Conservation (phyloP, 1,139 yeast species). For the Saccharomyces hybrid region DNA sequence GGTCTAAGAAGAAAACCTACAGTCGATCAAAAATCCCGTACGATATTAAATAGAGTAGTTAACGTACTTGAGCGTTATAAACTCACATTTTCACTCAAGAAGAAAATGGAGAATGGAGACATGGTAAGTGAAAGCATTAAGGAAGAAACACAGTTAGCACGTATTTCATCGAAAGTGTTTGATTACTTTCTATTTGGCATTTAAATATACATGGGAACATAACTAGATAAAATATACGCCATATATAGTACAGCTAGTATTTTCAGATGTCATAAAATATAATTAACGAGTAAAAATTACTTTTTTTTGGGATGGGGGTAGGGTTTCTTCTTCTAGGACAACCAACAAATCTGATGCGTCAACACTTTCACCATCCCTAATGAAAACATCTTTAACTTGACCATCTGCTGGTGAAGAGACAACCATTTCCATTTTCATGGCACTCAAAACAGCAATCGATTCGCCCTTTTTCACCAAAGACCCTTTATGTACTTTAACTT, state of each 20-base stretch:
- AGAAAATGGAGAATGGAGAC: not conserved
- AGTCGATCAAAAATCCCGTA: not conserved
- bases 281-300: not conserved
- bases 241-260: not conserved
- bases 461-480: slow-evolving; percentile 93
- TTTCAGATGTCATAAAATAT: not conserved
- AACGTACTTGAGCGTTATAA: not conserved
- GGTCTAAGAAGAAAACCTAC: not conserved
- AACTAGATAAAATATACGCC: not conserved
- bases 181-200: not conserved
- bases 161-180: not conserved
- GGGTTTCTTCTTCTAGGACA: slow-evolving; percentile 25
- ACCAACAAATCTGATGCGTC: slow-evolving; percentile 77
- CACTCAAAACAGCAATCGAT: slow-evolving; percentile 87
- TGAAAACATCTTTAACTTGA: slow-evolving; percentile 62
- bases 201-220: not conserved
- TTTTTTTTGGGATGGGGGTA: not conserved
- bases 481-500: slow-evolving; percentile 83
- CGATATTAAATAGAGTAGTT: not conserved
- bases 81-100: not conserved
- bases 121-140: not conserved
- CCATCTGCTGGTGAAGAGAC: slow-evolving; percentile 89
- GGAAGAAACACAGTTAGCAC: not conserved
- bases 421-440: slow-evolving; percentile 99
- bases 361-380: slow-evolving; percentile 89